These are phyloP conservation scores for Ogataea hybrid DNA, from an alignment of 1,139 yeast genomes.

Conservation along the genomic window DNA sequence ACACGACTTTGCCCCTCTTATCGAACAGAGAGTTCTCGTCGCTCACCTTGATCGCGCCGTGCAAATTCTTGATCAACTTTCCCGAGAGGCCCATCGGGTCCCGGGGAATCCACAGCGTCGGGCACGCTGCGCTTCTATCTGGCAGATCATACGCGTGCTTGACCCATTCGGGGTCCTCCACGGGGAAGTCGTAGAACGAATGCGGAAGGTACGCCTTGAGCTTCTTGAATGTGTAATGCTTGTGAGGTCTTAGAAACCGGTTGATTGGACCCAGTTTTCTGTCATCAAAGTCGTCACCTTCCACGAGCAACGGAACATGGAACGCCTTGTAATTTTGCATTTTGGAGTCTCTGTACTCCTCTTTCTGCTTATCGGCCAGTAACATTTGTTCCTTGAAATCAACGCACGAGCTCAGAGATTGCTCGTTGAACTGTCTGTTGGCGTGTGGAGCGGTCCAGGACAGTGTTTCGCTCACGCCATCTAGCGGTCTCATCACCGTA, in stretches of 20 bases:
- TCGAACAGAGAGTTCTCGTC: conserved; percentile 57
- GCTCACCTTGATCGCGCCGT: conserved; percentile 53
- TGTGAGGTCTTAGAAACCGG: conserved; percentile 33
- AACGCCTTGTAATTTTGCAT: not conserved
- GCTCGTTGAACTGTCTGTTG: conserved; percentile 30
- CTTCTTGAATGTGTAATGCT: conserved; percentile 34
- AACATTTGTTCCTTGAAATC: conserved; percentile 33
- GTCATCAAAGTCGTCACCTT: conserved; percentile 29
- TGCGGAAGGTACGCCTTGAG: conserved; percentile 34
- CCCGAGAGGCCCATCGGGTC: conserved; percentile 71
- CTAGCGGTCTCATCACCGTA: conserved; percentile 68
- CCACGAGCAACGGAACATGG: conserved; percentile 31
- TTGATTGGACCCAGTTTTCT: conserved; percentile 17
- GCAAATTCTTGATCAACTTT: conserved; percentile 57
- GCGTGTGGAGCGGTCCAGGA: conserved; percentile 35
- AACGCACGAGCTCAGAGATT: conserved; percentile 23
- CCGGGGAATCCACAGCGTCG: conserved; percentile 66
- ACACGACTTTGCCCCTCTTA: conserved; percentile 52
- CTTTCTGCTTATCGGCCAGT: conserved; percentile 33
- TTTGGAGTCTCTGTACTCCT: conserved; percentile 2
- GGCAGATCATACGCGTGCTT: conserved; percentile 67
- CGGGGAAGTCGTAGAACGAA: conserved; percentile 39
- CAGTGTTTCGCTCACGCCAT: conserved; percentile 65
- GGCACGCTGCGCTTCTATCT: conserved; percentile 56
- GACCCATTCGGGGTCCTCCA: conserved; percentile 37